These are phyloP conservation scores for Melanopsichium pennsylvanicum DNA, from an alignment of 1,284 basidiomycete genomes.

Conservation along the genomic window DNA sequence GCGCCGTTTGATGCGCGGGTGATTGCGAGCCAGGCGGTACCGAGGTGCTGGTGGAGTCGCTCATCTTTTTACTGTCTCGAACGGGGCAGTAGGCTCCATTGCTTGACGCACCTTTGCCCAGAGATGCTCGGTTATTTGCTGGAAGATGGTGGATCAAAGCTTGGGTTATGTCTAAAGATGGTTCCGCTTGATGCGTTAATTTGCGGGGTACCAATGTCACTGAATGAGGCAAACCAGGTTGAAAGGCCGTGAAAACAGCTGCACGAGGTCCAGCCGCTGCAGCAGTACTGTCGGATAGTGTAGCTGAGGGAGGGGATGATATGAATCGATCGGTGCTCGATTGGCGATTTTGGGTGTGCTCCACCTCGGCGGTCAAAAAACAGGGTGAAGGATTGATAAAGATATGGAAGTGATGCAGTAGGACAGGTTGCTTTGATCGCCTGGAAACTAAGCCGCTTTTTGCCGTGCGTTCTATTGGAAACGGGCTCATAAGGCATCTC, in stretches of 20 bases:
- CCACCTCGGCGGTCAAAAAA: no score
- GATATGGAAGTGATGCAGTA: neutral
- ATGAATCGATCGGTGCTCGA: conserved; percentile 7
- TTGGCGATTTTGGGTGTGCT: conserved; percentile 9
- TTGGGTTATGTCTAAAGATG: neutral
- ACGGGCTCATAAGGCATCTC: neutral
- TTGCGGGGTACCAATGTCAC: neutral
- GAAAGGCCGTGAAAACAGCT: no score
- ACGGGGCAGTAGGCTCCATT: conserved; percentile 17
- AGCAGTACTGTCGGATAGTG: neutral
- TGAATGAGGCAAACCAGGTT: no score
- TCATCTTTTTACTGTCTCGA: conserved; percentile 27
- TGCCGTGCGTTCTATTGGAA: neutral
- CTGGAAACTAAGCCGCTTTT: no score
- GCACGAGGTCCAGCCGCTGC: neutral
- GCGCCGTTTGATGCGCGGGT: conserved; percentile 10
- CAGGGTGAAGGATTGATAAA: neutral
- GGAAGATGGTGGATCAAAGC: neutral
- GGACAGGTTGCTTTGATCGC: no score
- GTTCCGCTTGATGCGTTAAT: conserved; percentile 1
- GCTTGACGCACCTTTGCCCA: conserved; percentile 6
- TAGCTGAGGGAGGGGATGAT: neutral
- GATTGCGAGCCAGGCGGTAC: conserved; percentile 4
- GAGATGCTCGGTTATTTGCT: neutral
- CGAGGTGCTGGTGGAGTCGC: conserved; percentile 10